Conservation (phyloP, 176 grass and related monocot species). For the Olyra latifolia region DNA sequence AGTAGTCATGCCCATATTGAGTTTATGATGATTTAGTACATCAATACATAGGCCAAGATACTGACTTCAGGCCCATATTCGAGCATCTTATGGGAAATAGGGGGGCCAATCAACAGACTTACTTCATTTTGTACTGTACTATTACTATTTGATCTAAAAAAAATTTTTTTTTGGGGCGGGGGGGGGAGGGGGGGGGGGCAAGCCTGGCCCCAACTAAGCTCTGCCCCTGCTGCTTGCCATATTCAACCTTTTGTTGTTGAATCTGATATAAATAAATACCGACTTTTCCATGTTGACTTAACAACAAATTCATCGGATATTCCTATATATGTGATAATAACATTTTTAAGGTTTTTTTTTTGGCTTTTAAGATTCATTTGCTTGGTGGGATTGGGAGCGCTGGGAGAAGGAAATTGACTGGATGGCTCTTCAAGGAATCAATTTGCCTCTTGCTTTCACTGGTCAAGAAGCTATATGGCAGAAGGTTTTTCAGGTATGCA, state of each 20-base stretch:
- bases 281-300: background rate
- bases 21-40: no score
- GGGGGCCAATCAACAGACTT: no score
- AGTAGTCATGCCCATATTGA: no score
- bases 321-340: background rate
- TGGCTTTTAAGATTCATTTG: constrained; percentile 64
- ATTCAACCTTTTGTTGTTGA: constrained; percentile 19
- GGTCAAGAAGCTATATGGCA: constrained; percentile 82
- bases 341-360: constrained; percentile 15
- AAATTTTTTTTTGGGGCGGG: no score
- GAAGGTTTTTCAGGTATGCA: constrained; percentile 64
- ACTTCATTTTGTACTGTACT: no score
- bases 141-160: no score
- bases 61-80: no score
- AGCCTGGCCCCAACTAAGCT: no score
- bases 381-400: constrained; percentile 76
- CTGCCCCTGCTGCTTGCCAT: no score
- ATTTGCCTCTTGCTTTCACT: constrained; percentile 74
- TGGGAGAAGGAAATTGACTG: constrained; percentile 91
- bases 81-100: no score
- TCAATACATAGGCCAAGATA: no score
- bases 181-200: no score
- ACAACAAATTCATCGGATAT: background rate
- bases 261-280: background rate
- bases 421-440: constrained; percentile 87